Base-by-base conservation (phyloP, 768 basidiomycete species). In the Trametes punicea region DNA sequence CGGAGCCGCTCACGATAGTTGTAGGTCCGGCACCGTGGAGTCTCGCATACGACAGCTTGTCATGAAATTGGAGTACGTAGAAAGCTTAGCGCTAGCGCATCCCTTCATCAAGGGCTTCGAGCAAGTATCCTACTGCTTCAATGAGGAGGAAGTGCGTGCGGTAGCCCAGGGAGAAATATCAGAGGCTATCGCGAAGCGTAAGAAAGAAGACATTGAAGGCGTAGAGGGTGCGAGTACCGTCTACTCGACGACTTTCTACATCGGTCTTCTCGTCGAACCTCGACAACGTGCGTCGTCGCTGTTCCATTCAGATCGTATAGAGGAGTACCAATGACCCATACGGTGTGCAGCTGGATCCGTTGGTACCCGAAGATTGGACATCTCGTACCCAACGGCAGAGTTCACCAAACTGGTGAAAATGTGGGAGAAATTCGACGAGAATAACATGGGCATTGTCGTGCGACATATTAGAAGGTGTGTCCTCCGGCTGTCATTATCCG, bases 31-130 rank as follows among this genome's bases (percentile, higher is more conserved):
- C 40, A 98, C 95, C n/a, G 97, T 99, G 26, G 96, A 99, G 74
- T 98, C 97, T 20, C 84, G 90, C 64, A 81, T 98, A 75, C 86
- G 97, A 40, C 94, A 94, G 70, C 80, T 99, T 26, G 94, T 99
- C 52, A 95, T 96, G 87, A 97, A 97, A 75, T 85, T 99, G 50
- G 96, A 98, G 77, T 91, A 87, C 64, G 93, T 94, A 64, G 97
- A 98, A 59, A 87, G 91, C 54, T 78, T 99, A 65, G 83, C 85
- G 53, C 77, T 94, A 56, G 95, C 94, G 44, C 97, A 98, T 75
- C 97, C 97, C 30, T 97, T 93, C 75, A 81, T 91, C 73, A 94
- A 91, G 70, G 93, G 93, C 46, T 94, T 97, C 69, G 90, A 94
- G 61, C 90, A 90, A 78, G 79, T 86, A 8, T 85, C 82, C 29